Percentiles rank a stretch among this genome's conserved stretches.
These are phyloP conservation scores for Beauveria sp. DNA, from an alignment of 2,329 filamentous ascomycete genomes.

Conservation along the genomic window DNA sequence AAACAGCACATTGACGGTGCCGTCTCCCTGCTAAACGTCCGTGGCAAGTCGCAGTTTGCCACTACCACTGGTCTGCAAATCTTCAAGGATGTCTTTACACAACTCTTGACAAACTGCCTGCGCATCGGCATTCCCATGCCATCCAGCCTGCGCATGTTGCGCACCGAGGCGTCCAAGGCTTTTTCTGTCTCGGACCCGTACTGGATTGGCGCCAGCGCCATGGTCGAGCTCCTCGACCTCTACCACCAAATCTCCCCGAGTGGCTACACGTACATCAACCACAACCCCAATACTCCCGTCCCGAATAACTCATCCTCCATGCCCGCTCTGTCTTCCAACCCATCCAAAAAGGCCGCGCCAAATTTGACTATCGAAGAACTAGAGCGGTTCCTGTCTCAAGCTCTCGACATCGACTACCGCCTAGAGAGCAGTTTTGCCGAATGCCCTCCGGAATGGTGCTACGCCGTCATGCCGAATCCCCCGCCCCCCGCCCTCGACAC, in stretches of 20 bases:
- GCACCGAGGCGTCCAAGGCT: slow-evolving; percentile 11
- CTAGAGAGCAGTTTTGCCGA: slow-evolving; percentile 11
- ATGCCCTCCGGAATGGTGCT: slow-evolving; percentile 8
- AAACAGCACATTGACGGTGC: slow-evolving; percentile 12
- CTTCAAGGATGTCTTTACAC: slow-evolving; percentile 13
- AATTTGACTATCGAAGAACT: slow-evolving; percentile 8
- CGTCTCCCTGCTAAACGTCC: slow-evolving; percentile 10
- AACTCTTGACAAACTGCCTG: slow-evolving; percentile 10
- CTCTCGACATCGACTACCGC: slow-evolving; percentile 11
- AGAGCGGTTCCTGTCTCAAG: slow-evolving; percentile 10
- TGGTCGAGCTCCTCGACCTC: slow-evolving; percentile 11
- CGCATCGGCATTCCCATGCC: slow-evolving; percentile 8
- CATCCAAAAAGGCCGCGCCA: neutral
- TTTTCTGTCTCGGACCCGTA: slow-evolving; percentile 11
- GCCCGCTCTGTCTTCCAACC: neutral
- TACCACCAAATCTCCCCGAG: slow-evolving; percentile 11
- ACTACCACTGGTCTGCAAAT: slow-evolving; percentile 7
- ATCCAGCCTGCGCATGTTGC: slow-evolving; percentile 8
- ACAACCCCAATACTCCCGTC: neutral
- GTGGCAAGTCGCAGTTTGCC: slow-evolving; percentile 10
- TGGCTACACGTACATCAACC: slow-evolving; percentile 7
- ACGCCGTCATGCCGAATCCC: slow-evolving; percentile 6
- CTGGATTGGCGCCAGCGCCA: slow-evolving; percentile 10
- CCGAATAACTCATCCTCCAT: neutral
- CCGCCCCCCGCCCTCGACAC: neutral